Conservation (phyloP, 768 basidiomycete species). For the Tulasnella sp. region DNA sequence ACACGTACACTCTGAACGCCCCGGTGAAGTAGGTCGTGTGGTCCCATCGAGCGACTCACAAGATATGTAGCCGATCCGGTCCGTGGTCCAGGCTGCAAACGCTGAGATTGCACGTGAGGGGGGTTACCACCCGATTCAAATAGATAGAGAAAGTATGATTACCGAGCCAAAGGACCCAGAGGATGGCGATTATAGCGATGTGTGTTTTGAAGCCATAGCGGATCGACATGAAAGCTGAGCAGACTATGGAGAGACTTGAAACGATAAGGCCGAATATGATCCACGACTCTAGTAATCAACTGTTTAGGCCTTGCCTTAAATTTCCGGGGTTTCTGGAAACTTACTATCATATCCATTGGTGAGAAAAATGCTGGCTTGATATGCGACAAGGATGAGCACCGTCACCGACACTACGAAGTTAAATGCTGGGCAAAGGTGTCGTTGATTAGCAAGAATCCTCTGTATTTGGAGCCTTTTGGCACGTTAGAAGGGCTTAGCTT, state of each 20-base stretch:
- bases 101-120: not conserved
- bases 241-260: not conserved
- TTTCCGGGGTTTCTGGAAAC: not conserved
- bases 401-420: not conserved
- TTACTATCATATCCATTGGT: not conserved
- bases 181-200: not conserved
- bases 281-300: not conserved
- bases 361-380: constrained; percentile 10
- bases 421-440: not conserved
- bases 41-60: constrained; percentile 10
- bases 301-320: not conserved
- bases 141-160: not conserved
- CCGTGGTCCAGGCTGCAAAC: not conserved
- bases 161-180: not conserved
- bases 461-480: not conserved
- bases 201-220: not conserved
- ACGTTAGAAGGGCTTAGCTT: not conserved
- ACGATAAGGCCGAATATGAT: constrained; percentile 6
- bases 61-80: not conserved
- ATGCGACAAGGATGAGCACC: not conserved
- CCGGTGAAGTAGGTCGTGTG: not conserved
- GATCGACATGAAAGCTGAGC: not conserved
- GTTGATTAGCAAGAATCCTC: not conserved
- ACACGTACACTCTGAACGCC: not conserved
- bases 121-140: too few species aligned